These are phyloP conservation scores for Durio zibethinus DNA, from an alignment of 345 rosid genomes.

Conservation along the genomic window DNA sequence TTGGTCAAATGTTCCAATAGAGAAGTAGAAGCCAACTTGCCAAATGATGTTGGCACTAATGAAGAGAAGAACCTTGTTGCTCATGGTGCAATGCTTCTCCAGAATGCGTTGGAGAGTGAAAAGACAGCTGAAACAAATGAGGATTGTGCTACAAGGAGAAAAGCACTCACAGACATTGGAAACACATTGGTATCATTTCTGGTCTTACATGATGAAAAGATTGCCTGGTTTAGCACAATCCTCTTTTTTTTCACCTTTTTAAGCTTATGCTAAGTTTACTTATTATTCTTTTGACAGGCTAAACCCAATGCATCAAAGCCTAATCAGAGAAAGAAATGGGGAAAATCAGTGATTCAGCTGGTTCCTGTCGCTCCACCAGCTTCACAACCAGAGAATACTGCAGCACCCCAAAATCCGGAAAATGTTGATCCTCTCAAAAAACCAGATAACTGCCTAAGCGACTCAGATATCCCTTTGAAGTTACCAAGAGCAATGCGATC, in stretches of 20 bases:
- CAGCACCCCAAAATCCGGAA: constrained; percentile 24
- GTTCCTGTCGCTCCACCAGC: constrained; percentile 60
- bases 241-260: not conserved
- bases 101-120: constrained; percentile 54
- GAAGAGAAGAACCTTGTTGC: constrained; percentile 48
- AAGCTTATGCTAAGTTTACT: not conserved
- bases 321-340: constrained; percentile 76
- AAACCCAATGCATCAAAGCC: constrained; percentile 67
- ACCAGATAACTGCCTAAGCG: constrained; percentile 31
- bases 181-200: constrained; percentile 49
- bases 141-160: constrained; percentile 50
- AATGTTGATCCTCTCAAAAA: constrained; percentile 28
- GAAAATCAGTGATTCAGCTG: constrained; percentile 62
- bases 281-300: constrained; percentile 41
- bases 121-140: constrained; percentile 39
- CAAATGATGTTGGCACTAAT: constrained; percentile 38
- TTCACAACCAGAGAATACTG: constrained; percentile 34
- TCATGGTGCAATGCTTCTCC: constrained; percentile 77
- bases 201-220: not conserved
- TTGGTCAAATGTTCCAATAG: constrained; percentile 64
- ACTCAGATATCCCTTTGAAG: constrained; percentile 50
- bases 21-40: constrained; percentile 23
- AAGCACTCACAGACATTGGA: constrained; percentile 82
- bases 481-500: constrained; percentile 78
- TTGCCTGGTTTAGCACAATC: not conserved